These are phyloP conservation scores for Drechslerella coelobrocha DNA, from an alignment of 2,329 filamentous ascomycete species.

Conservation along the genomic window DNA sequence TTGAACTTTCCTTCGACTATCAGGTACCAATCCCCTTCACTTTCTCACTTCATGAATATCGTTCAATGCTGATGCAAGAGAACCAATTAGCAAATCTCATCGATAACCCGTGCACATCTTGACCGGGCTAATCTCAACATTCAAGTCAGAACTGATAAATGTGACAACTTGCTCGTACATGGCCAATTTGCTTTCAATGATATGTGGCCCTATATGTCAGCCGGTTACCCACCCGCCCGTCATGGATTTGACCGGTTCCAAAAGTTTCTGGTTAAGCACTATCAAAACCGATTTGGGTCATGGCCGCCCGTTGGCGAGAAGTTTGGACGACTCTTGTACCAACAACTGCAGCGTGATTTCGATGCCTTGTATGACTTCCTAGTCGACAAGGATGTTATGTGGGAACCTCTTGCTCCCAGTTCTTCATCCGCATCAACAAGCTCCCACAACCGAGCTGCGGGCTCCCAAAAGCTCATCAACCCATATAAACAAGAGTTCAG, in stretches of 20 bases:
- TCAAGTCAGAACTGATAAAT: conserved; percentile 68
- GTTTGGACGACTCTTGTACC: conserved; percentile 66
- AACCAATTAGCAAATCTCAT: conserved; percentile 61
- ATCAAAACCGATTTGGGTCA: conserved; percentile 64
- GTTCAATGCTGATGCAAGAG: neutral
- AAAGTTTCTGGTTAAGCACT: conserved; percentile 68
- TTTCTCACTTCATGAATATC: neutral
- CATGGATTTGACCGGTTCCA: conserved; percentile 68
- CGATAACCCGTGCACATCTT: conserved; percentile 69
- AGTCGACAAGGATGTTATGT: conserved; percentile 71
- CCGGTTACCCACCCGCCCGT: conserved; percentile 60
- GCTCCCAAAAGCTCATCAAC: conserved; percentile 51
- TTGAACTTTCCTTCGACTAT: conserved; percentile 67
- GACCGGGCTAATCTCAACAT: conserved; percentile 69
- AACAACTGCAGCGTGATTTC: conserved; percentile 70
- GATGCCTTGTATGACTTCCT: conserved; percentile 74
- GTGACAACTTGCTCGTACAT: conserved; percentile 66
- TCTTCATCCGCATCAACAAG: conserved; percentile 53
- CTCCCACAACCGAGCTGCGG: conserved; percentile 18
- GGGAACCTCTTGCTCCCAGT: conserved; percentile 59
- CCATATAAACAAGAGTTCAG: conserved; percentile 56
- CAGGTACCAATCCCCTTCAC: conserved; percentile 52
- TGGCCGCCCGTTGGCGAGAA: conserved; percentile 68
- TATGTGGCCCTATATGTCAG: conserved; percentile 64
- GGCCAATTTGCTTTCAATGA: conserved; percentile 68